A percentile compares a stretch with the other conserved stretches of the same genome.
These are phyloP conservation scores for Penicillium malachiteum DNA, from an alignment of 495 filamentous ascomycete species.

Conservation along the genomic window DNA sequence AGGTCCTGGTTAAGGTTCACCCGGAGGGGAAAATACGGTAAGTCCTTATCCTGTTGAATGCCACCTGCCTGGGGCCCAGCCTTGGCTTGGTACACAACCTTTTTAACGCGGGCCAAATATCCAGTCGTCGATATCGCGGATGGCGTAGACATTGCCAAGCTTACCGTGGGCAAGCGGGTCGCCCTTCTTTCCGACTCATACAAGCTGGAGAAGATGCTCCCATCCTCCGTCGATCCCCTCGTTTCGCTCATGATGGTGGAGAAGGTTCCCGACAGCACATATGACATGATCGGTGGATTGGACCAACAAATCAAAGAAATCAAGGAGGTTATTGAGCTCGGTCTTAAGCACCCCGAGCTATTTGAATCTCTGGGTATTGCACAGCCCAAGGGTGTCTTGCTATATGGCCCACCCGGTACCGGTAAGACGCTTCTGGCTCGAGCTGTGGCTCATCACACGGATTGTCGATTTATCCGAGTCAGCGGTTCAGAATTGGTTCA, in stretches of 20 bases:
- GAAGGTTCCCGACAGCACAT: constrained; percentile 98
- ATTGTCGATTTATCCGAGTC: constrained; percentile 98
- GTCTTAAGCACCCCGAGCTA: constrained; percentile 95
- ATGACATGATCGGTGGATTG: constrained; percentile 99
- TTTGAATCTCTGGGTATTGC: constrained; percentile 99
- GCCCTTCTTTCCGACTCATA: constrained; percentile 94
- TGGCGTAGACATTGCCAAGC: constrained; percentile 88
- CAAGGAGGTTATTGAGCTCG: constrained; percentile 99
- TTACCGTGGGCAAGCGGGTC: constrained; percentile 96
- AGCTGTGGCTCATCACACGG: constrained; percentile 95
- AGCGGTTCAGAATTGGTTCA: constrained; percentile 95
- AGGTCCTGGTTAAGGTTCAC: constrained; percentile 98
- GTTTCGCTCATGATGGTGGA: constrained; percentile 99
- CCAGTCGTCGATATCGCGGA: constrained; percentile 96
- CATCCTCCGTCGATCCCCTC: constrained; percentile 94
- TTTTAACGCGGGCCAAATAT: constrained; percentile 15
- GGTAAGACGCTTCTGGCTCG: constrained; percentile 95
- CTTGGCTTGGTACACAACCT: neutral
- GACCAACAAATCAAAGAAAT: constrained; percentile 99
- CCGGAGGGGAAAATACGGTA: constrained; percentile 99
- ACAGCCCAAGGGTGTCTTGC: constrained; percentile 94
- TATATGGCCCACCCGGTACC: constrained; percentile 96
- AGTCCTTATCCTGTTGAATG: constrained; percentile 16
- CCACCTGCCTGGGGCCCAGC: neutral
- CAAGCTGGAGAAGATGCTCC: constrained; percentile 97